Evolutionary conservation across 208 protist species (phyloP).

Genomic region (Naegleria fowleri): DNA sequence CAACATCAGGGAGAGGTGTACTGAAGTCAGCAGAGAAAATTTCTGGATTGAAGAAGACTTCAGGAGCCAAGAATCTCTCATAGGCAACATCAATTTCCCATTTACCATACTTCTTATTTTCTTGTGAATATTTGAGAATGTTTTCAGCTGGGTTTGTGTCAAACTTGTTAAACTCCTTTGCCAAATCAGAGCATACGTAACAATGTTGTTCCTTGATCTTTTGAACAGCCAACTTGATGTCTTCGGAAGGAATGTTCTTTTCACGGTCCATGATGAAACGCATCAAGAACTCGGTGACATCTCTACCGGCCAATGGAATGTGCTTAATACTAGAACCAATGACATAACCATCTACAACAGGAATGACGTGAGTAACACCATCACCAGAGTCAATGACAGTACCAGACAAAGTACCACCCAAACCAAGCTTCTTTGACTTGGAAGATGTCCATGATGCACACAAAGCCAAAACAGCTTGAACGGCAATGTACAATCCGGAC

Average conservation of each 20-base stretch:
- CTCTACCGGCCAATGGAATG: slow-evolving; percentile 89
- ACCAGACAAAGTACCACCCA: slow-evolving; percentile 58
- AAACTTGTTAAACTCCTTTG: slow-evolving; percentile 83
- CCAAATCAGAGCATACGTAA: slow-evolving; percentile 80
- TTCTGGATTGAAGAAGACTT: slow-evolving; percentile 96
- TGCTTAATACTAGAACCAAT: slow-evolving; percentile 86
- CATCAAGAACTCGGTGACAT: slow-evolving; percentile 91
- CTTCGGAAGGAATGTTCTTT: slow-evolving; percentile 68
- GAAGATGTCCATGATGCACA: slow-evolving; percentile 77
- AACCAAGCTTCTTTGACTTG: slow-evolving; percentile 39
- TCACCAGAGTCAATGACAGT: slow-evolving; percentile 95
- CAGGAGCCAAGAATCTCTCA: slow-evolving; percentile 93
- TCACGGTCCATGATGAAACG: slow-evolving; percentile 80
- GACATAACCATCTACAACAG: slow-evolving; percentile 93
- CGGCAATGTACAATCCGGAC: slow-evolving; percentile 89
- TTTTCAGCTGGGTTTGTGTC: slow-evolving; percentile 70
- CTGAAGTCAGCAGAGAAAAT: slow-evolving; percentile 84
- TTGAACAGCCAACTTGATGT: slow-evolving; percentile 79
- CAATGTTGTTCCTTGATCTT: slow-evolving; percentile 84
- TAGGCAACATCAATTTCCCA: slow-evolving; percentile 85
- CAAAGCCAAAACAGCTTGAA: slow-evolving; percentile 92
- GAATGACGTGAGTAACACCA: slow-evolving; percentile 96
- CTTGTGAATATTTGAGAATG: slow-evolving; percentile 62
- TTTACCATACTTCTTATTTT: background rate
- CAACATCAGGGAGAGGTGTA: slow-evolving; percentile 78